Evolutionary conservation across 371 early-diverging fungal genomes (phyloP), one percentile per base, ranked within the genome.

Genomic region (Mortierella sp.): DNA sequence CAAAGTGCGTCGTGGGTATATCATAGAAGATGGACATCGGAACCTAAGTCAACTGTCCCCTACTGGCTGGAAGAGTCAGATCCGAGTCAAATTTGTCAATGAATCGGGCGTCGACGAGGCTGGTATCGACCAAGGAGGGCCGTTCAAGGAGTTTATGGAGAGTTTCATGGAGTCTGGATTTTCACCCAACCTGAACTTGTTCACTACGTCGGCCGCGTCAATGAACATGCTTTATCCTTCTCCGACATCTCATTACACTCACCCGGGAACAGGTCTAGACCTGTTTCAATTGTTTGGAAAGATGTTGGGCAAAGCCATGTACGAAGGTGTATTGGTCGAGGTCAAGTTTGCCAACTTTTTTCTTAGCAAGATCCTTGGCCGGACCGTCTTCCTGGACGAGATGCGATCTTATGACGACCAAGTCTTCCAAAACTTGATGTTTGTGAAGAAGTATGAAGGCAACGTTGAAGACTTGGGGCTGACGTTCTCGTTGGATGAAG

Each of bases 71-170:
- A 92, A 92, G 79, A 84, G 86, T 5, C 87, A 85, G 6, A 90
- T 97, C 63, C 81, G 88, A 7, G 95, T 97, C 17, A 84, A 86
- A 16, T 96, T 97, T 82, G 85, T 94, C 14, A 91, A 91, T 65
- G 89, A 91, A 47, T 78, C 86, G 50, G 95, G 95, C 1, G 66
- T 89, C 48, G 83, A 80, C 2, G 97, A 96, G 77, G 92, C 91
- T 13, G 97, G 97, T 16, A 91, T 96, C 43, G 97, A 97, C 73
- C 95, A 94, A 63, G 96, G 96, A 9, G 96, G 95, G 2, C 92
- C 96, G 7, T 97, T 95, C 74, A 97, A 96, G 79, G 96, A 97
- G 80, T 97, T 97, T 57, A 82, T 97, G 51, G 93, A 92, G 3
- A 83, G 86, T 60, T 78, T 95, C 29, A 83, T 85, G 17, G 79